Evolutionary conservation across 768 basidiomycete genomes (phyloP), one percentile per base, ranked within the genome.

Genomic region (Mycena albidolilacea): DNA sequence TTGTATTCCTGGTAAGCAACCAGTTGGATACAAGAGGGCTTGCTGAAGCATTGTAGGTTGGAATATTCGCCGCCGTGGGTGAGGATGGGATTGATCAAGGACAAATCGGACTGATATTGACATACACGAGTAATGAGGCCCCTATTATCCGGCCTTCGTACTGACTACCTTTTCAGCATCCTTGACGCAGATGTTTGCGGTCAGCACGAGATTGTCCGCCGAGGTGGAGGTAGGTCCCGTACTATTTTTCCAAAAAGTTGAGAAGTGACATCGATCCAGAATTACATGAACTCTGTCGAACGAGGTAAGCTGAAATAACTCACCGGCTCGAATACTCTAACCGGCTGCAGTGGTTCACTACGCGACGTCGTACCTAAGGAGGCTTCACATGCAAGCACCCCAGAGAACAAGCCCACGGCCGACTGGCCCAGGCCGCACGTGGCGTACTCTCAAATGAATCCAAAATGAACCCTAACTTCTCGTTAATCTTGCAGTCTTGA

Each of bases 51-150:
- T 17, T 7, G 12, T 15, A 90, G 90, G 89, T 95, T 39, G 92
- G 89, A 0, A 82, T 95, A 62, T 89, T 95, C 77, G 86, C 89
- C 7, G 91, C 91, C 5, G 82, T 85, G 3, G 88, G 88, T 23
- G 23, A 88, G 2, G 85, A 87, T 21, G 86, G 86, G 0, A 89
- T 93, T 68, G 89, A 85, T 43, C 87, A 94, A 0, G 89, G 92
- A 0, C 87, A 92, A 76, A 90, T 92, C 60, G 95, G 94, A 74
- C 82, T 96, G 35, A 89, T 92, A 17, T 82, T 96, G 30, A 92
- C 92, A 0, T 94, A 92, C 70, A 88, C 87, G 1, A 90, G 89
- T 90, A 63, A 23, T 63, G 85, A 76, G 50, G 15, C 19, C 4
- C n/a, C 4, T 11, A 41, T 19, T 37, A 1, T 0, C 17, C 19